phyloP scores from a whole-genome alignment of 495 filamentous ascomycete species.

The Aspergillus mulundensis region DNA sequence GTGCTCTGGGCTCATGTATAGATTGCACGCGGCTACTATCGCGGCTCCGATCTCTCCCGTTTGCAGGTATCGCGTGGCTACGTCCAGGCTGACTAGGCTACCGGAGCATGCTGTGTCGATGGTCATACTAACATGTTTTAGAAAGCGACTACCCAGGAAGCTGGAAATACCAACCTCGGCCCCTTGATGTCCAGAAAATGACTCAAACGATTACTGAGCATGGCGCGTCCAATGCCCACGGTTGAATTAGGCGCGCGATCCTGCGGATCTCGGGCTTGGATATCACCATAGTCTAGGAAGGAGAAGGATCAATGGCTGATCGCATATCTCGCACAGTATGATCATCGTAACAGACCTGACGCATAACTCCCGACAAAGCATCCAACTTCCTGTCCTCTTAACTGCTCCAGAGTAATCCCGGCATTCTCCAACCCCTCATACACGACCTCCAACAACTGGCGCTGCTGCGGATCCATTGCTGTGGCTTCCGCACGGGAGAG shows the following conservation, averaged over 20 bases:
- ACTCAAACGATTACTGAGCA: constrained; percentile 43
- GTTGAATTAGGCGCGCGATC: constrained; percentile 24
- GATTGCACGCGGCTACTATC: constrained; percentile 22
- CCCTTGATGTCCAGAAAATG: constrained; percentile 48
- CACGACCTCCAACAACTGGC: constrained; percentile 45
- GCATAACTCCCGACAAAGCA: constrained; percentile 24
- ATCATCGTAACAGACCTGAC: neutral
- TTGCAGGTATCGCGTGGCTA: constrained; percentile 35
- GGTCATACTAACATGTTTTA: constrained; percentile 27
- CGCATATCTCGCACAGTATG: neutral
- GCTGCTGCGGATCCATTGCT: no score
- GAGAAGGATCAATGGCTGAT: neutral
- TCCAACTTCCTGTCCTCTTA: constrained; percentile 23
- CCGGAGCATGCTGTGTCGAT: constrained; percentile 50
- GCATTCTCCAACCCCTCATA: constrained; percentile 52
- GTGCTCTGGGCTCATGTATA: neutral
- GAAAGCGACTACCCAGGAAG: neutral
- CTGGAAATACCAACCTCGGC: constrained; percentile 16
- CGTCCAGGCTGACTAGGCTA: constrained; percentile 38
- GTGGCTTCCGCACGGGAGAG: neutral
- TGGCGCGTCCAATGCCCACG: constrained; percentile 30
- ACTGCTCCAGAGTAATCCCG: constrained; percentile 27
- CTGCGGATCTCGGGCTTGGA: constrained; percentile 17
- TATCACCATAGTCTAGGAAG: constrained; percentile 20
- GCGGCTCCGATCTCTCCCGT: constrained; percentile 34